Evolutionary conservation across 2,329 filamentous ascomycete genomes (phyloP).

Genomic region (Zarea fungicola): DNA sequence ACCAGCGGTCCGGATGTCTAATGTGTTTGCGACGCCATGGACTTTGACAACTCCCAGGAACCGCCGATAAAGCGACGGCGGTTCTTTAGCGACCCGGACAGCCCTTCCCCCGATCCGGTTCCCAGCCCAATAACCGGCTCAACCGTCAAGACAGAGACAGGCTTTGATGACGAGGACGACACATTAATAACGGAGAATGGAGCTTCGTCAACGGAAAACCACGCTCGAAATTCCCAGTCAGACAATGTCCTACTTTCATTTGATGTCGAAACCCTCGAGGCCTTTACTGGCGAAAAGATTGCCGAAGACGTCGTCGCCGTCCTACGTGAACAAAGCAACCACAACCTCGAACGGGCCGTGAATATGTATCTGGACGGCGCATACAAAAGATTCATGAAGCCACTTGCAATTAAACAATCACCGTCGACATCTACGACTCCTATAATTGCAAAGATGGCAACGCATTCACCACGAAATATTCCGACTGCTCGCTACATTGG

Average conservation of each 20-base stretch:
- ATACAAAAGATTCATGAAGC: constrained; percentile 46
- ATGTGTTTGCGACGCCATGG: constrained; percentile 30
- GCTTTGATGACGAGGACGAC: constrained; percentile 13
- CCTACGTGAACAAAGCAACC: constrained; percentile 50
- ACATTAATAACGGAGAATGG: constrained; percentile 13
- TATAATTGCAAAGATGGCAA: constrained; percentile 11
- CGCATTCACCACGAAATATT: constrained; percentile 22
- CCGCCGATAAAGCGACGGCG: constrained; percentile 42
- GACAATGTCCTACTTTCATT: constrained; percentile 34
- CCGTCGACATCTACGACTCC: constrained; percentile 6
- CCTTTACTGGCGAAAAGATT: constrained; percentile 55
- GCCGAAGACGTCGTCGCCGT: constrained; percentile 40
- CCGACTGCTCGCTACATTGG: constrained; percentile 68
- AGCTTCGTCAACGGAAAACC: neutral
- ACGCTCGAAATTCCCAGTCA: constrained; percentile 19
- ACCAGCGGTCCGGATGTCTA: constrained; percentile 12
- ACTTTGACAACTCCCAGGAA: constrained; percentile 32
- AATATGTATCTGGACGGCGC: constrained; percentile 69
- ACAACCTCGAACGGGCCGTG: constrained; percentile 57
- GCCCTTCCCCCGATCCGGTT: constrained; percentile 21
- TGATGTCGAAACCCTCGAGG: constrained; percentile 53
- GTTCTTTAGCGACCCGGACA: constrained; percentile 31
- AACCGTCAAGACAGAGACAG: constrained; percentile 12
- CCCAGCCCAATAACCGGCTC: constrained; percentile 1
- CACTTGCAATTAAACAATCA: neutral